Base-by-base conservation (phyloP, 2,329 filamentous ascomycete genomes). In the Gnomoniopsis smithogilvyi region DNA sequence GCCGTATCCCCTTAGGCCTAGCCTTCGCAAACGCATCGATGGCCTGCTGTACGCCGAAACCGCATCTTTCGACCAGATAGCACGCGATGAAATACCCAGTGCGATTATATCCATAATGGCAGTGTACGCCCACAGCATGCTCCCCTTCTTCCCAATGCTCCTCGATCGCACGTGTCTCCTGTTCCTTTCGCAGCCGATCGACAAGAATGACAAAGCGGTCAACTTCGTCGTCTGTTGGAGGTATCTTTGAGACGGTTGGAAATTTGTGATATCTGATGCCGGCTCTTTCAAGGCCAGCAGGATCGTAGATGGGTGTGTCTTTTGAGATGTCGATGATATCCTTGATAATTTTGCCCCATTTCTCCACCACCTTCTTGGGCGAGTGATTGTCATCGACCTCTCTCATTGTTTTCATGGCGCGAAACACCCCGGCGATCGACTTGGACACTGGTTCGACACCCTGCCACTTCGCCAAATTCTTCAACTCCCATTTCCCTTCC, bases 401-500 rank as follows among this genome's bases (percentile, higher is more conserved):
- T 36, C 94, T 86, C 21, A 98, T 81, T 0, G 95, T 98, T 74
- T 98, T 97, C 82, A 97, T 89, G 2, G 92, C 93, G 26, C 91
- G 86, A 70, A 97, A 97, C 4, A 92, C 79, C 15, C 85, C 85
- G 0, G 83, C 90, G 61, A 98, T 95, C 3, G 88, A 86, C 1
- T 83, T 80, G 0, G 91, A 96, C 1, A 96, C 90, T 0, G 92
- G 90, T 1, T 78, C 74, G 1, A 96, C 89, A 19, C 85, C 86
- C 71, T 91, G 84, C 94, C 94, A 98, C 70, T 98, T 98, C 60
- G 84, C 86, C 12, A 97, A 80, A 68, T 98, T 98, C 76, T 98
- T 98, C 65, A 98, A 92, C 69, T 97, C 94, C 94, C 94, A 98
- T 75, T 98, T 98, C 3, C 93, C 93, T 65, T 92, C 90, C 1